A percentile compares a stretch with the other conserved stretches of the same genome.
phyloP scores from a whole-genome alignment of 805 yeast genomes.

The Barnettozyma populi region DNA sequence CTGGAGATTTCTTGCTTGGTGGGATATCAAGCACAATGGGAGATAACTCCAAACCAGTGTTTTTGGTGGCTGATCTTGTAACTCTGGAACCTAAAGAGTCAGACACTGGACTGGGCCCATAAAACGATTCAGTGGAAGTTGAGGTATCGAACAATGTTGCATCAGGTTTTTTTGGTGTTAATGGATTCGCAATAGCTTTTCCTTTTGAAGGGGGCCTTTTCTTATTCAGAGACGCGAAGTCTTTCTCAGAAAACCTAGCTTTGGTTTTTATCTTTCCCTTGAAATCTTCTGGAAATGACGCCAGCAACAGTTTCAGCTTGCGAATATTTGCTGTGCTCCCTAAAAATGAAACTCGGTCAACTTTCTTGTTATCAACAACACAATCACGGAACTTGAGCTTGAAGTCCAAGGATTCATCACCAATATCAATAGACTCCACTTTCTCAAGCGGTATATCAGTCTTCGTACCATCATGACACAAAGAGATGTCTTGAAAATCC shows the following conservation, averaged over 20 bases:
- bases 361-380: neutral
- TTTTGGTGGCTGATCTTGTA: neutral
- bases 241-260: neutral
- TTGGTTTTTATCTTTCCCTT: neutral
- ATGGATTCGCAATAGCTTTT: neutral
- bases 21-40: neutral
- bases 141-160: neutral
- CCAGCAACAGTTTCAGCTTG: neutral
- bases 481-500: neutral
- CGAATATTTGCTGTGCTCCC: neutral
- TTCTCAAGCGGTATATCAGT: neutral
- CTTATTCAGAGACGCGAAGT: neutral
- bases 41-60: neutral
- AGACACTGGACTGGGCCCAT: neutral
- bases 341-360: neutral
- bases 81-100: neutral
- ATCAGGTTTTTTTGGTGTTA: neutral
- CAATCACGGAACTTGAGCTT: neutral
- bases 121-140: neutral
- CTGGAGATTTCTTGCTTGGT: constrained; percentile 8
- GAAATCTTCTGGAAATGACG: neutral
- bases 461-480: neutral
- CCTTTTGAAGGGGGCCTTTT: neutral
- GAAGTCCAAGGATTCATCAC: neutral
- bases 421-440: neutral